Conservation (phyloP, 768 basidiomycete species). For the Mycena belliarum region DNA sequence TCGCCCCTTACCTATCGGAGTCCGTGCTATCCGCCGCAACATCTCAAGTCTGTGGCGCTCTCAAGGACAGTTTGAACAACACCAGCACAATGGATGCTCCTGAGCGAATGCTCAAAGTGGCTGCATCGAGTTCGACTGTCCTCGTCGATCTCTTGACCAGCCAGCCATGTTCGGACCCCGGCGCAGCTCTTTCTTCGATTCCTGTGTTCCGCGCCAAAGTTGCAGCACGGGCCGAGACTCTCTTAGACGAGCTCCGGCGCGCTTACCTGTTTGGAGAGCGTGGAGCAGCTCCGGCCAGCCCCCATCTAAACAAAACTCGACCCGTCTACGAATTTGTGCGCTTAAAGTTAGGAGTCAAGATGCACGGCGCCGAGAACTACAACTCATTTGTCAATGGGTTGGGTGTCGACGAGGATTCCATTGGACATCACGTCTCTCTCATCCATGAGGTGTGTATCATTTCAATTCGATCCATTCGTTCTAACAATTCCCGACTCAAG, state of each 20-base stretch:
- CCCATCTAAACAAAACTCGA: conserved; percentile 65
- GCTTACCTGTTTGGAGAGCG: conserved; percentile 60
- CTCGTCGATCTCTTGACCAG: conserved; percentile 65
- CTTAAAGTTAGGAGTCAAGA: conserved; percentile 66
- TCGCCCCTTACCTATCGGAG: conserved; percentile 40
- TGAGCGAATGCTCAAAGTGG: conserved; percentile 71
- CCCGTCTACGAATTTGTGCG: conserved; percentile 80
- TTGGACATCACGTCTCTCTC: conserved; percentile 70
- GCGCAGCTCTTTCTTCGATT: conserved; percentile 38
- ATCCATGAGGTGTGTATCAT: conserved; percentile 78
- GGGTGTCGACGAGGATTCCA: conserved; percentile 64
- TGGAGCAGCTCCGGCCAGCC: conserved; percentile 68
- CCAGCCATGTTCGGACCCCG: conserved; percentile 33
- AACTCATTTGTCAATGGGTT: conserved; percentile 60
- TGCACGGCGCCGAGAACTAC: conserved; percentile 80
- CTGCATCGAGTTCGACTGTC: conserved; percentile 57
- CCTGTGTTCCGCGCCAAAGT: conserved; percentile 57
- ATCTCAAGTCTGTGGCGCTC: conserved; percentile 39
- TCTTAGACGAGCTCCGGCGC: conserved; percentile 50
- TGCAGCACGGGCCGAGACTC: conserved; percentile 44
- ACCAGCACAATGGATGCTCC: conserved; percentile 73
- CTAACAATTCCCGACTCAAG: conserved; percentile 22
- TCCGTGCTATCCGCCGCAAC: conserved; percentile 34
- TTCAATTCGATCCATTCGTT: no score
- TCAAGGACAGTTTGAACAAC: conserved; percentile 58